These are phyloP conservation scores for Micromonas pusilla DNA, from an alignment of 139 green algal species.

Conservation along the genomic window DNA sequence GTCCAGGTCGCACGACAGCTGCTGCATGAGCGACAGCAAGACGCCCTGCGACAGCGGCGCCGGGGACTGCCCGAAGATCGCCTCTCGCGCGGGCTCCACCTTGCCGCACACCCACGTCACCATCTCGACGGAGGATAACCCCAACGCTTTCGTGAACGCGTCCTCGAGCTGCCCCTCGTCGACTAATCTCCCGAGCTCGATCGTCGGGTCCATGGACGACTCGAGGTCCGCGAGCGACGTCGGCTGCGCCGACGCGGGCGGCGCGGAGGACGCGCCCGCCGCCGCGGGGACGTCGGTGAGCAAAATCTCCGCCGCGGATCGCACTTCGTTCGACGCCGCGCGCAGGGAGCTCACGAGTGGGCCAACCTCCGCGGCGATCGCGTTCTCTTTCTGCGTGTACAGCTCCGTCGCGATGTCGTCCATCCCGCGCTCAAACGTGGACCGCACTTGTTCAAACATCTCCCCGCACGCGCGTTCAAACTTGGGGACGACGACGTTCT, in stretches of 20 bases:
- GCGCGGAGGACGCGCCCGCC: neutral
- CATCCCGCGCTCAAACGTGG: constrained; percentile 1
- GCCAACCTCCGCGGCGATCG: neutral
- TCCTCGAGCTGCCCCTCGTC: constrained; percentile 5
- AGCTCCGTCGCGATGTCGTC: constrained; percentile 9
- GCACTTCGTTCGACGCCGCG: neutral
- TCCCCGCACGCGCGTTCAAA: neutral
- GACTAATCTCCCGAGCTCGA: constrained; percentile 23
- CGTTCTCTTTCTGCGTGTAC: neutral
- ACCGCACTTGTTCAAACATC: constrained; percentile 7
- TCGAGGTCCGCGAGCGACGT: constrained; percentile 32
- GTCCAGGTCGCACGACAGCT: constrained; percentile 55
- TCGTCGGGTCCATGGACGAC: constrained; percentile 26
- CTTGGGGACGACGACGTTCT: neutral
- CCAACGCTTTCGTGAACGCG: constrained; percentile 18
- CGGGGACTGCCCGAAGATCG: constrained; percentile 29
- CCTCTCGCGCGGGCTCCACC: constrained; percentile 21
- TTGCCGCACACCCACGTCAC: constrained; percentile 58
- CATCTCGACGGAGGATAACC: constrained; percentile 34
- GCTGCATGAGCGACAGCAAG: constrained; percentile 62
- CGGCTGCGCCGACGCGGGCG: neutral
- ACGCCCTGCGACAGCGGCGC: constrained; percentile 47
- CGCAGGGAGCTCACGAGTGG: constrained; percentile 1
- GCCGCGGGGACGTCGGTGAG: constrained; percentile 1
- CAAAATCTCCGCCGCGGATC: neutral